A percentile compares a stretch with the other conserved stretches of the same genome.
Evolutionary conservation across 257 asterid genomes (phyloP).

Genomic region (Scutellaria barbata): DNA sequence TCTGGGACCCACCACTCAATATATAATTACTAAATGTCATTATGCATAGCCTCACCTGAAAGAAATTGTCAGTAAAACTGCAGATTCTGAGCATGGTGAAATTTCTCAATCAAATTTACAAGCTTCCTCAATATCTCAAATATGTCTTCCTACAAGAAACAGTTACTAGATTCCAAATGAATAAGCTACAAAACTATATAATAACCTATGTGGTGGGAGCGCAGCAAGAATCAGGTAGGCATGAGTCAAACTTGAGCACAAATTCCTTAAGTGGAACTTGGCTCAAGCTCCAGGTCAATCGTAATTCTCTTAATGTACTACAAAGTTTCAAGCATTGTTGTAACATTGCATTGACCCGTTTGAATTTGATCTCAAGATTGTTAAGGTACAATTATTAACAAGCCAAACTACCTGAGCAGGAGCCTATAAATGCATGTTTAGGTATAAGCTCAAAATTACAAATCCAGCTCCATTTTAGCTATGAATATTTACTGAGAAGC

Average conservation of each 20-base stretch:
- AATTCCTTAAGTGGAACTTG: neutral
- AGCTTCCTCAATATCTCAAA: slow-evolving; percentile 20
- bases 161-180: neutral
- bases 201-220: neutral
- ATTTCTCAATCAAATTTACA: slow-evolving; percentile 11
- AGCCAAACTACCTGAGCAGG: slow-evolving; percentile 21
- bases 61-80: slow-evolving; percentile 12
- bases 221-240: slow-evolving; percentile 8
- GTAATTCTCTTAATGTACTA: neutral
- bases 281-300: slow-evolving; percentile 11
- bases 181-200: neutral
- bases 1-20: neutral
- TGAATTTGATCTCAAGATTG: neutral
- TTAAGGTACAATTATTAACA: neutral
- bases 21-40: neutral
- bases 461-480: slow-evolving; percentile 20
- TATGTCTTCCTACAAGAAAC: neutral
- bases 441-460: slow-evolving; percentile 11
- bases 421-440: neutral
- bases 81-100: neutral
- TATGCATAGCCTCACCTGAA: neutral
- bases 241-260: slow-evolving; percentile 9
- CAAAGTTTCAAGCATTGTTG: neutral
- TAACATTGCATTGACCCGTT: slow-evolving; percentile 5
- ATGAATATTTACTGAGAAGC: neutral